Evolutionary conservation across 164 flowering plant species (phyloP).

Genomic region (Piper betle): DNA sequence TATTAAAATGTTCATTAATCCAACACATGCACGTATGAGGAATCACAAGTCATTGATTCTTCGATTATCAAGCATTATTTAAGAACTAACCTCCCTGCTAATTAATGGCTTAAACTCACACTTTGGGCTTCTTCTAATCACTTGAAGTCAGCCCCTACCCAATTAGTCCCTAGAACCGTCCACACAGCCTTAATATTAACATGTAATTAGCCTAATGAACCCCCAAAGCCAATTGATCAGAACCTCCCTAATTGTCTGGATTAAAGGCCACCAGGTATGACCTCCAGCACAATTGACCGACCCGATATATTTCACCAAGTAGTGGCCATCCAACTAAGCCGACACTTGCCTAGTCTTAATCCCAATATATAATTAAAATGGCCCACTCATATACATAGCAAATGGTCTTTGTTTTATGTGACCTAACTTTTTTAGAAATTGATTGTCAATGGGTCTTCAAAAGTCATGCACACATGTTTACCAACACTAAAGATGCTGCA

Average conservation of each 20-base stretch:
- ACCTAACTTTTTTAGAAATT: constrained; percentile 3
- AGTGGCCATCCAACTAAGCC: too few species aligned
- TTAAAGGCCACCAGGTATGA: background rate
- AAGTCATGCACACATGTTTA: background rate
- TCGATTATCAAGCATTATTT: background rate
- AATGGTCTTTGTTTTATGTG: constrained; percentile 1
- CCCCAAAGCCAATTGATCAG: background rate
- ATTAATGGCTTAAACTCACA: background rate
- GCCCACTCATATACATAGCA: background rate
- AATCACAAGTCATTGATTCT: background rate
- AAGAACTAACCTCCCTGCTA: too few species aligned
- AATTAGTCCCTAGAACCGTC: background rate
- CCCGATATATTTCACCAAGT: too few species aligned
- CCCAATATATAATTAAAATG: too few species aligned
- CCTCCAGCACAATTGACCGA: background rate
- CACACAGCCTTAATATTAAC: too few species aligned
- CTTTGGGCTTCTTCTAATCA: background rate
- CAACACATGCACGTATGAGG: background rate
- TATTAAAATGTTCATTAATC: background rate
- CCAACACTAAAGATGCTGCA: too few species aligned
- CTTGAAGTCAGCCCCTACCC: background rate
- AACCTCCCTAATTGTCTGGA: background rate
- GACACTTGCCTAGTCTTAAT: too few species aligned
- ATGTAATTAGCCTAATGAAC: background rate
- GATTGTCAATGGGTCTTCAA: background rate